A percentile compares a stretch with the other conserved stretches of the same genome.
Evolutionary conservation across 306 rosid genomes (phyloP).

Genomic region (Vigna trinervia): DNA sequence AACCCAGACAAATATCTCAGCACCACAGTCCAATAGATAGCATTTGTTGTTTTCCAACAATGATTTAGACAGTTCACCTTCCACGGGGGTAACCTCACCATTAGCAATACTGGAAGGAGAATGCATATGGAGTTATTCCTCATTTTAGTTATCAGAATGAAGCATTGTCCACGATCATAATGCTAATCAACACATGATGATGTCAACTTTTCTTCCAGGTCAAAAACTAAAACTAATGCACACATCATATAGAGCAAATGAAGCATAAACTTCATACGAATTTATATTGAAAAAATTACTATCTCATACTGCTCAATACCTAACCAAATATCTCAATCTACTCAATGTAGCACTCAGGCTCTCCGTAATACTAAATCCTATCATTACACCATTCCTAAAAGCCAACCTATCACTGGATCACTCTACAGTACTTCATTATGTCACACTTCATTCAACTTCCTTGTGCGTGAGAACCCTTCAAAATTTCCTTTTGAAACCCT

Average conservation of each 20-base stretch:
- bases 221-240: constrained; percentile 3
- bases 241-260: background rate
- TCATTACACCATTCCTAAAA: background rate
- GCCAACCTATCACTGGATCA: background rate
- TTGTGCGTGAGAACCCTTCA: too few relatives aligned
- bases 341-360: too few relatives aligned
- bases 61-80: constrained; percentile 86
- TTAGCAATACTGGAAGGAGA: constrained; percentile 67
- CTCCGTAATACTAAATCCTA: too few relatives aligned
- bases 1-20: constrained; percentile 90
- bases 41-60: constrained; percentile 86
- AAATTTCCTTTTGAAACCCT: too few relatives aligned
- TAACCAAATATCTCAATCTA: background rate
- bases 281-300: background rate
- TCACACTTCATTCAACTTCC: too few relatives aligned
- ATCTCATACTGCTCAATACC: background rate
- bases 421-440: background rate
- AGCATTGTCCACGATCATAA: constrained; percentile 5
- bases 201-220: constrained; percentile 13
- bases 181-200: constrained; percentile 21
- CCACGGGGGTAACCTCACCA: constrained; percentile 73
- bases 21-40: constrained; percentile 88
- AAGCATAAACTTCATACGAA: constrained; percentile 19
- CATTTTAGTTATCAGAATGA: constrained; percentile 10
- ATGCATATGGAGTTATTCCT: constrained; percentile 38